phyloP scores from a whole-genome alignment of 441 rosid species.

The Bocquillonia castaneifolia region DNA sequence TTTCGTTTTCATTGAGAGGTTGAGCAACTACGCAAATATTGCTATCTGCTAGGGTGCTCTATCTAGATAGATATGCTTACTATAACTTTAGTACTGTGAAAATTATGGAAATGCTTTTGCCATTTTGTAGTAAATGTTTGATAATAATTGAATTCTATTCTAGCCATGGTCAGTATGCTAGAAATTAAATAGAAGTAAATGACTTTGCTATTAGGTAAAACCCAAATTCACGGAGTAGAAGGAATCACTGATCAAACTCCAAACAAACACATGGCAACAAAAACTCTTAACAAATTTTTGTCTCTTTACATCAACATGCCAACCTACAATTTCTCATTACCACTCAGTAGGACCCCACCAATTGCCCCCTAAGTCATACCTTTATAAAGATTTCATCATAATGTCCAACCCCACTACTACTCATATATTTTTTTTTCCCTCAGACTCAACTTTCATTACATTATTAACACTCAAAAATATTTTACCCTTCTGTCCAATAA shows the following conservation, averaged over 20 bases:
- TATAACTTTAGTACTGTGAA: neutral
- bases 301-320: conserved; percentile 32
- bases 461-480: too few species aligned
- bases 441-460: too few species aligned
- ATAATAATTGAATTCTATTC: too few species aligned
- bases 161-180: neutral
- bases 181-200: neutral
- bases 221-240: conserved; percentile 24
- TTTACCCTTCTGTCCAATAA: conserved; percentile 31
- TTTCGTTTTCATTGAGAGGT: neutral
- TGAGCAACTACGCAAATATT: neutral
- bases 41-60: neutral
- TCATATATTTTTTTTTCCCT: too few species aligned
- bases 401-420: conserved; percentile 20
- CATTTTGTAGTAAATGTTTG: neutral
- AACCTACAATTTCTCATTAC: conserved; percentile 32
- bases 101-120: neutral
- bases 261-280: conserved; percentile 29
- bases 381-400: conserved; percentile 31
- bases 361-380: conserved; percentile 11
- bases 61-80: neutral
- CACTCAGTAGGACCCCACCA: conserved; percentile 26
- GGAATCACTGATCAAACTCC: conserved; percentile 20
- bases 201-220: neutral
- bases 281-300: conserved; percentile 24